A percentile compares a stretch with the other conserved stretches of the same genome.
These are phyloP conservation scores for Solanum chiquidenum DNA, from an alignment of 257 asterid genomes.

Conservation along the genomic window DNA sequence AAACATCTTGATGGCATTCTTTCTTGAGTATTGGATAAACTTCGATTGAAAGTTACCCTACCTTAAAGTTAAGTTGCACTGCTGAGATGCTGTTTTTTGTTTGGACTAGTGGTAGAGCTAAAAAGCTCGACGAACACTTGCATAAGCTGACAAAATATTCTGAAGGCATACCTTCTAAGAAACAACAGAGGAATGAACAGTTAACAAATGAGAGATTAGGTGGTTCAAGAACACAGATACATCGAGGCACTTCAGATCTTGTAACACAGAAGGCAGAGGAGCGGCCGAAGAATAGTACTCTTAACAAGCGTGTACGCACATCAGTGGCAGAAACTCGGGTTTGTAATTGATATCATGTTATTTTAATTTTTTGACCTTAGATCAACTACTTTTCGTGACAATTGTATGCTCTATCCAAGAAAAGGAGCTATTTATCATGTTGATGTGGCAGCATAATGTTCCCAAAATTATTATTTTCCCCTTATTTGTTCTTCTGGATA, in stretches of 20 bases:
- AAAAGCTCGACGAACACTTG: slow-evolving; percentile 61
- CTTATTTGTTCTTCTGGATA: neutral
- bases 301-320: slow-evolving; percentile 84
- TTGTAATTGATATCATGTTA: slow-evolving; percentile 20
- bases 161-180: slow-evolving; percentile 52
- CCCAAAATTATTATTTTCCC: neutral
- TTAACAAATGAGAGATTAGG: slow-evolving; percentile 61
- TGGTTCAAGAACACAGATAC: slow-evolving; percentile 57
- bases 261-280: slow-evolving; percentile 63
- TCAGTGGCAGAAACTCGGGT: slow-evolving; percentile 88
- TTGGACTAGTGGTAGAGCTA: slow-evolving; percentile 68
- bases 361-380: slow-evolving; percentile 11
- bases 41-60: neutral
- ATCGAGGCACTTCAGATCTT: slow-evolving; percentile 53
- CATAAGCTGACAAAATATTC: slow-evolving; percentile 47
- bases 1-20: neutral
- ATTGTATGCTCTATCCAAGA: neutral
- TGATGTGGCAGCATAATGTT: neutral
- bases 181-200: slow-evolving; percentile 68
- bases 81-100: slow-evolving; percentile 9
- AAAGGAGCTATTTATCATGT: neutral
- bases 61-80: neutral
- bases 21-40: neutral
- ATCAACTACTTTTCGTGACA: neutral
- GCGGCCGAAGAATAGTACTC: slow-evolving; percentile 62